phyloP scores from a whole-genome alignment of 805 yeast genomes.

The Spathaspora gorwiae region DNA sequence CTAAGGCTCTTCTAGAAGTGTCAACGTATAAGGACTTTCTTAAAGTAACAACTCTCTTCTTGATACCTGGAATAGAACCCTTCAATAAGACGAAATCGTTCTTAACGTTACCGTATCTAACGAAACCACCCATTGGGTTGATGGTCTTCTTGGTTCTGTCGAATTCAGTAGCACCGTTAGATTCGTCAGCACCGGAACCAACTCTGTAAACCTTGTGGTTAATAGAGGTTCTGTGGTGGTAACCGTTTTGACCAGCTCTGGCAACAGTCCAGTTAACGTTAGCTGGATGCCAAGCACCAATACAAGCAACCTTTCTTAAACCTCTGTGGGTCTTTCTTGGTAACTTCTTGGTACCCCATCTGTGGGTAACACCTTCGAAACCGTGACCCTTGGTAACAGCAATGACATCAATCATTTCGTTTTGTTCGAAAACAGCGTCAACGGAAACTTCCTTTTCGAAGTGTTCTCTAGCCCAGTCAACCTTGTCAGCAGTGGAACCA shows the following conservation, averaged over 20 bases:
- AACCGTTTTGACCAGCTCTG: slow-evolving; percentile 99
- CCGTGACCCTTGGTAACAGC: slow-evolving; percentile 99
- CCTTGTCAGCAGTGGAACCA: slow-evolving; percentile 97
- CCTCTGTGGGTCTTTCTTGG: slow-evolving; percentile 99
- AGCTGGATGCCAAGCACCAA: slow-evolving; percentile 99
- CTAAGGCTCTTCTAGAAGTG: slow-evolving; percentile 96
- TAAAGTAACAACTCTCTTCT: slow-evolving; percentile 98
- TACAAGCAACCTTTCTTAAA: slow-evolving; percentile 99
- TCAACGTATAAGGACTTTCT: slow-evolving; percentile 98
- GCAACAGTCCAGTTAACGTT: slow-evolving; percentile 99
- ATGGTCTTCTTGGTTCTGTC: slow-evolving; percentile 99
- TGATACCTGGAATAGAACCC: slow-evolving; percentile 99
- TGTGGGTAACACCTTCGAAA: slow-evolving; percentile 99
- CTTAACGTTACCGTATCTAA: slow-evolving; percentile 96
- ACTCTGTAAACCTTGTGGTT: slow-evolving; percentile 99
- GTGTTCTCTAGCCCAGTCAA: slow-evolving; percentile 97
- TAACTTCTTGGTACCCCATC: slow-evolving; percentile 99
- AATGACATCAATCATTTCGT: slow-evolving; percentile 96
- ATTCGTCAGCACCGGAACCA: slow-evolving; percentile 93
- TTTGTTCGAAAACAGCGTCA: slow-evolving; percentile 95
- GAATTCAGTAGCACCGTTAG: slow-evolving; percentile 92
- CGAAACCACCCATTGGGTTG: slow-evolving; percentile 99
- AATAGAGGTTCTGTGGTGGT: slow-evolving; percentile 99
- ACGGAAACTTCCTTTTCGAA: slow-evolving; percentile 98
- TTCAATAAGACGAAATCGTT: slow-evolving; percentile 96